A percentile compares a stretch with the other conserved stretches of the same genome.
Conservation (phyloP, 2,329 filamentous ascomycete genomes). For the Ascochyta clinopodiicola region DNA sequence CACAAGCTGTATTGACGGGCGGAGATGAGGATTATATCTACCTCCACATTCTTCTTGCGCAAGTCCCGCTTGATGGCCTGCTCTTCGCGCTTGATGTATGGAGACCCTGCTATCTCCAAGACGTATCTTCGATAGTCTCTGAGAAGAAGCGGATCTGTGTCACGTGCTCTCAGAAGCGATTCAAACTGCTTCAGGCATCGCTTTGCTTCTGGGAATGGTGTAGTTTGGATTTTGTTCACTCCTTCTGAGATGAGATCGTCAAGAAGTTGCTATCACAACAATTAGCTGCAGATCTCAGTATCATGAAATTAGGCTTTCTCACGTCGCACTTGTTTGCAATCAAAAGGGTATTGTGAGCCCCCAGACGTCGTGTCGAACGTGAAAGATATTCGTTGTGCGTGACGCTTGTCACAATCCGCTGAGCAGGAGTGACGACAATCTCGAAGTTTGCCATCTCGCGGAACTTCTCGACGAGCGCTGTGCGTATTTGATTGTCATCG, state of each 20-base stretch:
- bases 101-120: background rate
- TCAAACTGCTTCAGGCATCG: background rate
- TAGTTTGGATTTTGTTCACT: background rate
- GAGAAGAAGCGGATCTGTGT: background rate
- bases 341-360: conserved; percentile 13
- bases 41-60: conserved; percentile 3
- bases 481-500: conserved; percentile 23
- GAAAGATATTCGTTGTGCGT: conserved; percentile 9
- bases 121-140: background rate
- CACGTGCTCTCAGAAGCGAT: background rate
- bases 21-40: conserved; percentile 8
- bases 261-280: background rate
- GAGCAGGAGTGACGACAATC: conserved; percentile 17
- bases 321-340: conserved; percentile 24
- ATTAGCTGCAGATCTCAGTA: background rate
- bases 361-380: conserved; percentile 11
- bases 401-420: conserved; percentile 5
- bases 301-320: background rate
- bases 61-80: background rate
- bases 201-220: background rate
- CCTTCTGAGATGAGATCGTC: background rate
- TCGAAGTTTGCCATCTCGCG: conserved; percentile 20
- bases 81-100: conserved; percentile 12
- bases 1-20: conserved; percentile 8
- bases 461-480: conserved; percentile 14